A percentile compares a stretch with the other conserved stretches of the same genome.
Conservation (phyloP, 1,139 yeast species). For the Kodamaea suecica region DNA sequence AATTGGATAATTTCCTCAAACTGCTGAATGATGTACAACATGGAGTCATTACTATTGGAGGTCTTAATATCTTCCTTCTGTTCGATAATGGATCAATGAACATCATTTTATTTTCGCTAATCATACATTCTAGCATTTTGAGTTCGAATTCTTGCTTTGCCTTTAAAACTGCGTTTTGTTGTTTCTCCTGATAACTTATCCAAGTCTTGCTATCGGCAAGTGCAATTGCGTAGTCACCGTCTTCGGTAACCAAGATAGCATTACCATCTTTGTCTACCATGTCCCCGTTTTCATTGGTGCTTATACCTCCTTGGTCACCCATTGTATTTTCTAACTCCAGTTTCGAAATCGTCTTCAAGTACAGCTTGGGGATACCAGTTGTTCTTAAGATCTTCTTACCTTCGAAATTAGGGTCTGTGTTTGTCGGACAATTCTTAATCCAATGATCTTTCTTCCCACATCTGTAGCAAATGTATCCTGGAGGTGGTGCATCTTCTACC, state of each 20-base stretch:
- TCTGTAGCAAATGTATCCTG: slow-evolving; percentile 91
- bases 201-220: slow-evolving; percentile 93
- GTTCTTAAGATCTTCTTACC: slow-evolving; percentile 88
- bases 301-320: slow-evolving; percentile 42
- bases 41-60: slow-evolving; percentile 80
- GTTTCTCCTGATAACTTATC: slow-evolving; percentile 78
- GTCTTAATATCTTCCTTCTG: slow-evolving; percentile 55
- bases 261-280: slow-evolving; percentile 64
- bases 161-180: slow-evolving; percentile 49
- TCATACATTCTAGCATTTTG: slow-evolving; percentile 33
- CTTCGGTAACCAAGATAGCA: slow-evolving; percentile 81
- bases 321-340: slow-evolving; percentile 54
- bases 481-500: slow-evolving; percentile 81
- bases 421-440: slow-evolving; percentile 94
- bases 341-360: slow-evolving; percentile 69
- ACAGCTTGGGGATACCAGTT: slow-evolving; percentile 95
- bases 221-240: slow-evolving; percentile 92
- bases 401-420: slow-evolving; percentile 89
- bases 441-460: slow-evolving; percentile 97
- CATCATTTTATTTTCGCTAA: slow-evolving; percentile 41
- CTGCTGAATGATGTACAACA: slow-evolving; percentile 63
- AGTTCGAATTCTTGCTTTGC: slow-evolving; percentile 42
- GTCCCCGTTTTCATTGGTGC: slow-evolving; percentile 46
- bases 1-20: slow-evolving; percentile 50
- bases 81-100: slow-evolving; percentile 60